phyloP scores from a whole-genome alignment of 208 protist species.

The Balamuthia mandrillaris region DNA sequence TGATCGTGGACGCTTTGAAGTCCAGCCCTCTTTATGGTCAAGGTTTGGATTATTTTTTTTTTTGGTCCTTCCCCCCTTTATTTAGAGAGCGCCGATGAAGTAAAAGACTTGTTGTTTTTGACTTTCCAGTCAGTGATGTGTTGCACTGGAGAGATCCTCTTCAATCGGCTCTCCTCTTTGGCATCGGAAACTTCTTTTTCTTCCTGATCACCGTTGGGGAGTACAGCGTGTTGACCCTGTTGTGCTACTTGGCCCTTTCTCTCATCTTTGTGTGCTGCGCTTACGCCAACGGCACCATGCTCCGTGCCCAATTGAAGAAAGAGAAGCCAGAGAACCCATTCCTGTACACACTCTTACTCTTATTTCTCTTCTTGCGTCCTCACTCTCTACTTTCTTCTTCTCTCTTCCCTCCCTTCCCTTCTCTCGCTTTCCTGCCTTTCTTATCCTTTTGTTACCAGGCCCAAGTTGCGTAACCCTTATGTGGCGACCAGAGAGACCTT shows the following conservation, averaged over 20 bases:
- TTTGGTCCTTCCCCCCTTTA: too few species aligned
- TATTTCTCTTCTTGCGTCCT: not conserved
- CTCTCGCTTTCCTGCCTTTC: not conserved
- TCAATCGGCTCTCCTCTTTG: slow-evolving; percentile 34
- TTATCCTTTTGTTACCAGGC: not conserved
- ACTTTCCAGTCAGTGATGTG: not conserved
- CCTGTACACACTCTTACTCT: not conserved
- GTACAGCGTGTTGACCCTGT: slow-evolving; percentile 27
- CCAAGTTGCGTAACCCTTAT: slow-evolving; percentile 11
- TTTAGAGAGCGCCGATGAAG: not conserved
- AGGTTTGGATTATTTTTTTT: not conserved
- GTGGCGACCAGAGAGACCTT: not conserved
- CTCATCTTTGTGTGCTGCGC: slow-evolving; percentile 18
- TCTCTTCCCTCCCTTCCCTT: not conserved
- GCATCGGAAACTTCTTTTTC: slow-evolving; percentile 47
- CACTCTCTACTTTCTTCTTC: not conserved
- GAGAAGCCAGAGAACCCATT: slow-evolving; percentile 38
- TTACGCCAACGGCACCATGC: slow-evolving; percentile 29
- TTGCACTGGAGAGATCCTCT: slow-evolving; percentile 35
- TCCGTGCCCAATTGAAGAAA: slow-evolving; percentile 17
- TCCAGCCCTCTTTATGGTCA: slow-evolving; percentile 17
- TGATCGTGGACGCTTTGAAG: slow-evolving; percentile 17
- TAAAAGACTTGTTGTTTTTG: not conserved
- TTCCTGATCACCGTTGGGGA: slow-evolving; percentile 38
- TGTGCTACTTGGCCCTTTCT: slow-evolving; percentile 16